A percentile compares a stretch with the other conserved stretches of the same genome.
Conservation (phyloP, 495 filamentous ascomycete genomes). For the Penicillium crystallinum region DNA sequence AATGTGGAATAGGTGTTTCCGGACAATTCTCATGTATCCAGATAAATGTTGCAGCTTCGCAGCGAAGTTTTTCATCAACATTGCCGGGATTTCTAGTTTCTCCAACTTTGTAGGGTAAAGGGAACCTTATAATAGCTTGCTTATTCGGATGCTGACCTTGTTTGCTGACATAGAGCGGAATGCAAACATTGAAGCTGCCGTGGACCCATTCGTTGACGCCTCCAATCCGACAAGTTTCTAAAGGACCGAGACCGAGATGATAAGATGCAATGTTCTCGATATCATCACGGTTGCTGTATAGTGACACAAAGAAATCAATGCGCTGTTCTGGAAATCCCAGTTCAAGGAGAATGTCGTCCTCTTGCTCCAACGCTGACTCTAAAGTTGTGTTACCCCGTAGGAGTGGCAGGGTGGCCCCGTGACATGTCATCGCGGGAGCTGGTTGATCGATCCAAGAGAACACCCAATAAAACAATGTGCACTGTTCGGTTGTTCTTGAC, state of each 20-base stretch:
- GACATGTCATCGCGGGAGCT: no score
- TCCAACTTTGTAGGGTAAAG: slow-evolving; percentile 35
- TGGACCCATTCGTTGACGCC: slow-evolving; percentile 29
- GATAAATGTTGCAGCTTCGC: slow-evolving; percentile 15
- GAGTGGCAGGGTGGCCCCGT: not conserved
- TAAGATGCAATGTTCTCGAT: not conserved
- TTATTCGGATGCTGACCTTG: not conserved
- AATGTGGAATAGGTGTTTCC: not conserved
- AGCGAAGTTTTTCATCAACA: slow-evolving; percentile 36
- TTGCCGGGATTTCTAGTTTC: slow-evolving; percentile 43
- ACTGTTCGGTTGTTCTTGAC: no score
- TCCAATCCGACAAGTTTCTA: slow-evolving; percentile 12
- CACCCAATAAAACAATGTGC: no score
- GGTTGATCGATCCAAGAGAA: no score
- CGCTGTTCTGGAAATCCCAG: not conserved
- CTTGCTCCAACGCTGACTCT: not conserved
- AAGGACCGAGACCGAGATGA: slow-evolving; percentile 1
- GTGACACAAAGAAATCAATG: not conserved
- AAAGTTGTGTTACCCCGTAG: not conserved
- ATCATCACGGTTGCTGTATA: not conserved
- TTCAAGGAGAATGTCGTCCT: slow-evolving; percentile 1
- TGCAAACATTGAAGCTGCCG: slow-evolving; percentile 42
- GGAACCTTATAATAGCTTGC: slow-evolving; percentile 21
- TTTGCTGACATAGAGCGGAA: slow-evolving; percentile 13
- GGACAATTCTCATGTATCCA: not conserved